Evolutionary conservation across 768 basidiomycete genomes (phyloP), one percentile per base, ranked within the genome.

Genomic region (Naganishia randhawae): DNA sequence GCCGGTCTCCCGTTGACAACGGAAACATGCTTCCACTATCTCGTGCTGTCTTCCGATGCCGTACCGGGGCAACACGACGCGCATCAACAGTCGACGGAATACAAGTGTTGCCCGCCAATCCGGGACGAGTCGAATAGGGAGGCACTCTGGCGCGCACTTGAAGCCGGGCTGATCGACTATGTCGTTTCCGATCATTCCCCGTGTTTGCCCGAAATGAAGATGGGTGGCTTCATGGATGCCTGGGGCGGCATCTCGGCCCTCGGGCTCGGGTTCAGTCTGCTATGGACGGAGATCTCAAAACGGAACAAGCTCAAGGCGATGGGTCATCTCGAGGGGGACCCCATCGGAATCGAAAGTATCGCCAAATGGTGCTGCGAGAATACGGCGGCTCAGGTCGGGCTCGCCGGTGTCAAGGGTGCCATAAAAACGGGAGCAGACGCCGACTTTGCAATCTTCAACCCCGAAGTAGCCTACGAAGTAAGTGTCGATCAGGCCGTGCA

Each of bases 21-120:
- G 57, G 95, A 99, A 83, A 99, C 95, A 0, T 97, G 94, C 80
- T 97, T 95, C 81, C 95, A 99, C 80, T 99, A 99, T 81, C 86
- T 97, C 25, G 87, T 87, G 73, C 85, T 96, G 9, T 82, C 85
- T 45, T 84, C 92, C 0, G 85, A 86, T 64, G 81, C 85, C 53
- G 88, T 96, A 67, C 91, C 91, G 6, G 77, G 84, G 66, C 68
- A 72, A 35, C 88, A 89, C 11, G 85, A 81, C 27, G 31, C 54
- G 27, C 53, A 67, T 29, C 52, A 45, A 6, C 29, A 41, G 11
- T 73, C 73, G 11, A 88, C 93, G 57, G 88, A 93, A 78, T 94
- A 91, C 84, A 96, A 98, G 78, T 99, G 95, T 76, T 96, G 92
- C 77, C 95, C 95, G 3, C 96, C 95, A 5, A 89, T 99, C 70